Conservation (phyloP, 176 grass and related monocot species). For the Bromus sterilis region DNA sequence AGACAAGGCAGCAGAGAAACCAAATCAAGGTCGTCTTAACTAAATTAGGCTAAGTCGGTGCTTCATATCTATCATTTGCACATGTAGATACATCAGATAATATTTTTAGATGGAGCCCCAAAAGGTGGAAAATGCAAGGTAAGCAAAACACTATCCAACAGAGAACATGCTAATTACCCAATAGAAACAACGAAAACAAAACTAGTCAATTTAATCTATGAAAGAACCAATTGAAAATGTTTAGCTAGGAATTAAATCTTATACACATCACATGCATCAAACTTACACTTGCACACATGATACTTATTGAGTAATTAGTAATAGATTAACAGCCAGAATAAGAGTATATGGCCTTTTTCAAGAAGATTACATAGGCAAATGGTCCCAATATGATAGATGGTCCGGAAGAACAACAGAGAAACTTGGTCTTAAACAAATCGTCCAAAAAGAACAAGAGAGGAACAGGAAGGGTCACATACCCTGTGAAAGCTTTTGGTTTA, state of each 20-base stretch:
- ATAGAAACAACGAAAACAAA: neutral
- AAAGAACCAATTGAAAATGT: neutral
- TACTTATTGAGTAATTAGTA: neutral
- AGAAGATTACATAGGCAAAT: conserved; percentile 14
- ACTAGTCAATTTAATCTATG: neutral
- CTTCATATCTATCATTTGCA: neutral
- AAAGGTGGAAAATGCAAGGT: neutral
- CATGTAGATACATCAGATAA: neutral
- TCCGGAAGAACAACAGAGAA: conserved; percentile 9
- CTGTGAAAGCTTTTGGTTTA: conserved; percentile 35
- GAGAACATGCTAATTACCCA: neutral
- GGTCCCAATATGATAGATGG: neutral
- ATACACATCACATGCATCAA: neutral
- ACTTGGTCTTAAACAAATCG: neutral
- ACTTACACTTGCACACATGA: neutral
- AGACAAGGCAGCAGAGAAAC: conserved; percentile 19
- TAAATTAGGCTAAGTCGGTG: neutral
- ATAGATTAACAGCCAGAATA: neutral
- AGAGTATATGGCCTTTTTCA: neutral
- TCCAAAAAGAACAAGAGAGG: neutral
- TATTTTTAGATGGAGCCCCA: neutral
- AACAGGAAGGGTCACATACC: conserved; percentile 35
- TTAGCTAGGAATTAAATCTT: neutral
- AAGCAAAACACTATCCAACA: neutral
- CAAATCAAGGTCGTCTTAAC: neutral